A percentile compares a stretch with the other conserved stretches of the same genome.
Evolutionary conservation across 2,329 filamentous ascomycete species (phyloP).

Genomic region (Clonostachys rhizophaga): DNA sequence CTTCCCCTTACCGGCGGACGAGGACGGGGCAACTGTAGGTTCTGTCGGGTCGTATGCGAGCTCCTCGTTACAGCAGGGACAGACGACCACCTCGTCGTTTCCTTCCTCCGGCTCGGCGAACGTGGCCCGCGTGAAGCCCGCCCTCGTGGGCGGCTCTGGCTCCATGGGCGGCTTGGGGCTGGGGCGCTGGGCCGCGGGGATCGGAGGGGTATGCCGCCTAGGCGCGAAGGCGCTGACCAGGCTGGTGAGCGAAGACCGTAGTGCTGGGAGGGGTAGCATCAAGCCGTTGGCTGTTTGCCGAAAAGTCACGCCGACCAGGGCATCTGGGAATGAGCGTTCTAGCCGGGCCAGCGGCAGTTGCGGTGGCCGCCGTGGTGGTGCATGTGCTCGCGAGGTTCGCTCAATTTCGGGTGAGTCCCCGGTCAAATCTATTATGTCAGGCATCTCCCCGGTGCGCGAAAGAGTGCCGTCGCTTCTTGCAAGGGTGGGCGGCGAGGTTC

Average conservation of each 20-base stretch:
- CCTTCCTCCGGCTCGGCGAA: constrained; percentile 37
- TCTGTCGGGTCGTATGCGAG: constrained; percentile 63
- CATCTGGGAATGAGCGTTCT: too few species aligned
- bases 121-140: constrained; percentile 79
- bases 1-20: constrained; percentile 12
- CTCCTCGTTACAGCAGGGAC: constrained; percentile 82
- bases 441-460: constrained; percentile 1
- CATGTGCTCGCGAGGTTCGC: constrained; percentile 1
- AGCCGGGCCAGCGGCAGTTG: too few species aligned
- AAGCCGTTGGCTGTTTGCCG: too few species aligned
- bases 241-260: too few species aligned
- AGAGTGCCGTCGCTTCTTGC: constrained; percentile 36
- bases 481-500: constrained; percentile 34
- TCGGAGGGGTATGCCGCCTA: too few species aligned
- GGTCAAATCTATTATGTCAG: constrained; percentile 46
- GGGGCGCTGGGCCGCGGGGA: background rate
- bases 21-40: constrained; percentile 2
- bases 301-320: too few species aligned
- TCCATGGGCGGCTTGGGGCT: constrained; percentile 40
- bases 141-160: constrained; percentile 56
- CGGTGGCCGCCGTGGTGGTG: too few species aligned
- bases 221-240: too few species aligned
- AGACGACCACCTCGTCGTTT: constrained; percentile 65
- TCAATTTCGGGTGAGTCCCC: constrained; percentile 33
- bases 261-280: too few species aligned